Percentiles rank a stretch among this genome's conserved stretches.
Evolutionary conservation across 2,329 filamentous ascomycete species (phyloP).

Genomic region (Exophiala alcalophila): DNA sequence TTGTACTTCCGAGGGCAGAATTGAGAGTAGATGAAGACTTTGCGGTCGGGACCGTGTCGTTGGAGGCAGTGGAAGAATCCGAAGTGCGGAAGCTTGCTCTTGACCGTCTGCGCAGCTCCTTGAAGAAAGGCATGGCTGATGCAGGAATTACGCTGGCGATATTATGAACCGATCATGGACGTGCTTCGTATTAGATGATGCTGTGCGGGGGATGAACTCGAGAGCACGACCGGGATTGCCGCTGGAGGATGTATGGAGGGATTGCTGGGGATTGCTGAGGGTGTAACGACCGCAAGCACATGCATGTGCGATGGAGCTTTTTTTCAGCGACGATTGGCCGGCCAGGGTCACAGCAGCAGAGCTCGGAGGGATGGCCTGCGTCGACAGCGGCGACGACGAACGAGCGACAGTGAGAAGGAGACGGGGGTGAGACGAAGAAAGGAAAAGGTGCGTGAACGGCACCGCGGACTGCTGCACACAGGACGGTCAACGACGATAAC

Average conservation of each 20-base stretch:
- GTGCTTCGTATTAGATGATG: conserved; percentile 6
- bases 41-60: conserved; percentile 60
- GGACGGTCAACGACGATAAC: conserved; percentile 3
- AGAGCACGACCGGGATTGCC: conserved; percentile 7
- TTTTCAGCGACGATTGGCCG: conserved; percentile 8
- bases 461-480: too few species aligned
- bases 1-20: conserved; percentile 63
- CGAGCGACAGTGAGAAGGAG: conserved; percentile 17
- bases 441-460: too few species aligned
- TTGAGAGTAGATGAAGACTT: conserved; percentile 61
- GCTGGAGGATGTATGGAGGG: conserved; percentile 4
- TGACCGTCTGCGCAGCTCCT: conserved; percentile 72
- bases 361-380: neutral
- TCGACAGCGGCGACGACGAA: conserved; percentile 9
- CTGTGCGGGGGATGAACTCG: conserved; percentile 8
- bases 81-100: conserved; percentile 69
- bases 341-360: conserved; percentile 7
- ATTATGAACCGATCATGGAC: conserved; percentile 16
- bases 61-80: conserved; percentile 61
- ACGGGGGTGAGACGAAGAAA: conserved; percentile 3
- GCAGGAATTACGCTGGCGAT: conserved; percentile 1
- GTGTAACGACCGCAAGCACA: conserved; percentile 20
- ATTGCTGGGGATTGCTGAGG: conserved; percentile 7
- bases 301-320: conserved; percentile 25
- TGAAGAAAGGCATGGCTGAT: conserved; percentile 61